Base-by-base conservation (phyloP, 2,329 filamentous ascomycete genomes). In the Nemania serpens region DNA sequence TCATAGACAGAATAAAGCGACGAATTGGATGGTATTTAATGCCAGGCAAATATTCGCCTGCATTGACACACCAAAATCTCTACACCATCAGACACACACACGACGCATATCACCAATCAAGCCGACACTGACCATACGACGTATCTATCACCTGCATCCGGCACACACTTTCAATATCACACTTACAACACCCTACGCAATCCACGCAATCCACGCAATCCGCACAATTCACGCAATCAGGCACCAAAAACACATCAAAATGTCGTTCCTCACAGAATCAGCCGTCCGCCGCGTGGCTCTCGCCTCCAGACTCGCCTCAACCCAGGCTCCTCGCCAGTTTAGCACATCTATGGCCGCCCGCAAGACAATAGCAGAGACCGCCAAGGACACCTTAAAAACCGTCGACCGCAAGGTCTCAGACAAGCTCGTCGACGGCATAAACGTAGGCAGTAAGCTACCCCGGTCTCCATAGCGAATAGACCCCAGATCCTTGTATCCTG, bases 351-450 rank as follows among this genome's bases (percentile, higher is more conserved):
- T 78, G 10, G 72, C 73, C 1, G 66, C 74, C 9, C 77, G 77
- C 48, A 86, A 85, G 76, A 76, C 79, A 10, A 76, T 80, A 2
- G 76, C 81, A 53, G 83, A 88, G 58, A 67, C 79, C 0, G 81
- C 83, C 68, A 89, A 88, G 75, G 85, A 88, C 63, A 80, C 80
- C 3, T 74, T 84, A 59, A 86, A 88, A 75, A 76, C 75, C 5
- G 84, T 87, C 5, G 84, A 89, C 75, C 79, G 84, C 33, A 79
- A 77, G 51, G 84, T 89, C 43, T 82, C 82, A 61, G 82, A 86
- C 71, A 88, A 86, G 71, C 71, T 89, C 17, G 82, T 88, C 29
- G 83, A 85, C 41, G 85, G 84, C 15, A 86, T 89, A 70, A 79
- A 89, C 66, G 76, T 78, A 48, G 81, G 82, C 50, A 74, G 87